Base-by-base conservation (phyloP, 345 rosid genomes). In the Populus euphratica region DNA sequence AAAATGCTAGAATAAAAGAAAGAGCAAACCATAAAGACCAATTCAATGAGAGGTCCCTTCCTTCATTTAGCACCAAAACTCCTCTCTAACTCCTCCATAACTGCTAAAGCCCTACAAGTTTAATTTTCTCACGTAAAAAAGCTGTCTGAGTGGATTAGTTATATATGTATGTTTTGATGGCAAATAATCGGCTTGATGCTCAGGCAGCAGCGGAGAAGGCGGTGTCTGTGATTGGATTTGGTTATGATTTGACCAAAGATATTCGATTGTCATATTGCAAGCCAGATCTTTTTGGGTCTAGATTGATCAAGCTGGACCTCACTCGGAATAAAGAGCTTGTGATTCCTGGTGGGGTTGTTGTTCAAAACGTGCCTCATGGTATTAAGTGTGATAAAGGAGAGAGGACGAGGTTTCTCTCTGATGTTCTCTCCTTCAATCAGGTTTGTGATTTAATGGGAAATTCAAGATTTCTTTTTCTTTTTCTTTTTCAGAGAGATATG, bases 371-470 rank as follows among this genome's bases (percentile, higher is more conserved):
- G 54, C 83, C 92, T 5, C 75, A 78, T 59, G 91, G 86, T 41
- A 92, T 96, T 75, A 93, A 88, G 87, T 96, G 97, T 70, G 99
- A 96, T 70, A 96, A 96, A 76, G 99, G 98, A 83, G 98, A 96
- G 70, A 92, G 94, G 18, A 93, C 94, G 5, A 88, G 98, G 80
- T 82, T 93, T 41, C 81, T 87, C 67, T 89, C 98, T 72, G 98
- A 96, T 75, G 86, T 92, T 69, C 93, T 96, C 69, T 86, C 96
- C 77, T 96, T 96, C 77, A 90, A 86, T 73, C 94, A 92, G 96
- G 99, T 93, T 71, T 65, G 4, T 23, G 13, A 14, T 63, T 39
- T 13, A 59, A 18, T 31, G 47, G 14, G 50, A 49, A 52, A 8
- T 29, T 8, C 33, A 47, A 36, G 67, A 31, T 27, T 33, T 65